phyloP scores from a whole-genome alignment of 306 rosid species.

The Cucurbita pepo region DNA sequence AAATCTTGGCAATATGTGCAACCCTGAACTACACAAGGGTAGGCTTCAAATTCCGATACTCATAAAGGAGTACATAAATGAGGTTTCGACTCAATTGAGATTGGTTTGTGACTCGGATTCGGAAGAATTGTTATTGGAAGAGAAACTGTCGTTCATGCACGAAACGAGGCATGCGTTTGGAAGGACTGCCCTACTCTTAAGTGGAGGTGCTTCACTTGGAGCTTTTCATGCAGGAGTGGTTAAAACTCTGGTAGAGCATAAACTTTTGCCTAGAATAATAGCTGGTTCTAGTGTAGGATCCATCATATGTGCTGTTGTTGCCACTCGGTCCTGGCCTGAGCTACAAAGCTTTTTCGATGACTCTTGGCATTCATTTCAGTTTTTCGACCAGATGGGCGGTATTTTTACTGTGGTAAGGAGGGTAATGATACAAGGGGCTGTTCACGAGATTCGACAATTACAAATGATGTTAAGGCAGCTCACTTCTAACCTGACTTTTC shows the following conservation, averaged over 20 bases:
- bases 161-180: constrained; percentile 97
- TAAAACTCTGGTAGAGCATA: constrained; percentile 74
- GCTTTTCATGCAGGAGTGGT: constrained; percentile 82
- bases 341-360: constrained; percentile 84
- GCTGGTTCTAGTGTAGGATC: constrained; percentile 99
- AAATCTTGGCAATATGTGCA: constrained; percentile 89
- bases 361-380: constrained; percentile 79
- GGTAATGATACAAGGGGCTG: constrained; percentile 68
- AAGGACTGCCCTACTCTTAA: constrained; percentile 82
- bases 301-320: constrained; percentile 83
- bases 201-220: constrained; percentile 99
- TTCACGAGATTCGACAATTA: constrained; percentile 87
- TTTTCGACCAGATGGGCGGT: constrained; percentile 86
- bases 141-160: constrained; percentile 82
- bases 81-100: constrained; percentile 74
- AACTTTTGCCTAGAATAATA: constrained; percentile 79
- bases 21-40: constrained; percentile 81
- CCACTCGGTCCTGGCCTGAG: constrained; percentile 97
- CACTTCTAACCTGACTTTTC: constrained; percentile 89
- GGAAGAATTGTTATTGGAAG: constrained; percentile 72
- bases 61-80: constrained; percentile 80
- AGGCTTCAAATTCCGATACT: constrained; percentile 76
- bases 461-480: constrained; percentile 80
- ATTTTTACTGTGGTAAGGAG: constrained; percentile 79
- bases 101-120: constrained; percentile 83